Conservation (phyloP, 2,329 filamentous ascomycete genomes). For the Stagonosporopsis vannaccii region DNA sequence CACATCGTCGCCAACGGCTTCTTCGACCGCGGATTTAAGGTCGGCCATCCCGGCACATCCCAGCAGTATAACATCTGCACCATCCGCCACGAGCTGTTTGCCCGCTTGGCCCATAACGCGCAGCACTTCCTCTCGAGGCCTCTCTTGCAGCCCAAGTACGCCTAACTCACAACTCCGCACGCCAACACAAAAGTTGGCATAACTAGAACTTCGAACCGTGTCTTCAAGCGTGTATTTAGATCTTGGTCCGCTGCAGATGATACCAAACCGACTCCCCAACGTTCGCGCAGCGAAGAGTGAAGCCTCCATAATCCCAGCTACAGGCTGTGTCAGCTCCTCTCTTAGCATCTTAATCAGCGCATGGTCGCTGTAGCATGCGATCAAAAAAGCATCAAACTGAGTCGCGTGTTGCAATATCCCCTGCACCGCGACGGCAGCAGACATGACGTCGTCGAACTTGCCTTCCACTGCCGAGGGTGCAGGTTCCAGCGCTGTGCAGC, state of each 20-base stretch:
- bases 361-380: constrained; percentile 60
- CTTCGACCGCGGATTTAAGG: constrained; percentile 55
- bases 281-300: constrained; percentile 59
- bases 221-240: constrained; percentile 53
- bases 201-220: constrained; percentile 52
- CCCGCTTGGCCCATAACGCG: constrained; percentile 51
- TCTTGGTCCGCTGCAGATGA: constrained; percentile 53
- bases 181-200: constrained; percentile 54
- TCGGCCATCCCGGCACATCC: constrained; percentile 61
- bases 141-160: constrained; percentile 56
- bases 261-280: constrained; percentile 57
- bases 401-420: constrained; percentile 54
- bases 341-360: constrained; percentile 56
- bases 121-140: constrained; percentile 50
- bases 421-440: constrained; percentile 57
- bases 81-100: constrained; percentile 49
- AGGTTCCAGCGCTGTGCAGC: constrained; percentile 59
- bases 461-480: constrained; percentile 62
- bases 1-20: constrained; percentile 55
- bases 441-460: constrained; percentile 59
- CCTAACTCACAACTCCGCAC: constrained; percentile 53
- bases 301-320: constrained; percentile 62
- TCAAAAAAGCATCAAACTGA: constrained; percentile 57
- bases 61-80: constrained; percentile 54
- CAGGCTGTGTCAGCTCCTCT: constrained; percentile 55